Conservation (phyloP, 2,329 filamentous ascomycete genomes). For the Aureobasidium lini region DNA sequence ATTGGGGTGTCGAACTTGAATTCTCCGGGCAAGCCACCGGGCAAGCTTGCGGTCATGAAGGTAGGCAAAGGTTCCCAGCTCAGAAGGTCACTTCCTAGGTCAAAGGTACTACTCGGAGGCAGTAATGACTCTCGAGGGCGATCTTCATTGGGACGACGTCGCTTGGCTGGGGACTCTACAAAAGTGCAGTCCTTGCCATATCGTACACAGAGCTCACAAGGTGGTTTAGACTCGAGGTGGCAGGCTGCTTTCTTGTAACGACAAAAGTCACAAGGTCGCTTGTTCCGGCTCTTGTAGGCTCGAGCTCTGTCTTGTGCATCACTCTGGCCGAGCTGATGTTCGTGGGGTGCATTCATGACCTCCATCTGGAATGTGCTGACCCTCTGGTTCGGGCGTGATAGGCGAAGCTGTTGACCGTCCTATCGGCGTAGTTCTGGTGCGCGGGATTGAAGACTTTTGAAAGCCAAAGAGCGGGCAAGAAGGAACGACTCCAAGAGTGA, state of each 20-base stretch:
- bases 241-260: conserved; percentile 40
- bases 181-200: conserved; percentile 40
- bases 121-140: conserved; percentile 1
- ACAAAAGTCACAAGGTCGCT: conserved; percentile 41
- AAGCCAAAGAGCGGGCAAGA: conserved; percentile 4
- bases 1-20: conserved; percentile 9
- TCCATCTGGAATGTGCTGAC: conserved; percentile 1
- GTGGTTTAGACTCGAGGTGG: conserved; percentile 35
- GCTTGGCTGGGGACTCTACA: conserved; percentile 32
- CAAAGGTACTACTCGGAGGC: conserved; percentile 10
- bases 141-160: conserved; percentile 25
- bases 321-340: not conserved
- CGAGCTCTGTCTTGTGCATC: conserved; percentile 23
- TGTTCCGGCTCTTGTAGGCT: conserved; percentile 31
- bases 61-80: conserved; percentile 14
- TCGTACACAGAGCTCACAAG: conserved; percentile 37
- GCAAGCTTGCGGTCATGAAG: conserved; percentile 5
- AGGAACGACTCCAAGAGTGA: not conserved
- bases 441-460: not conserved
- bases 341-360: not conserved
- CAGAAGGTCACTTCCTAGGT: conserved; percentile 10
- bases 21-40: not conserved
- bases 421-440: not conserved
- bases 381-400: conserved; percentile 2
- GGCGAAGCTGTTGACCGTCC: not conserved